Conservation (phyloP, 2,329 filamentous ascomycete genomes). For the Alternaria dauci region DNA sequence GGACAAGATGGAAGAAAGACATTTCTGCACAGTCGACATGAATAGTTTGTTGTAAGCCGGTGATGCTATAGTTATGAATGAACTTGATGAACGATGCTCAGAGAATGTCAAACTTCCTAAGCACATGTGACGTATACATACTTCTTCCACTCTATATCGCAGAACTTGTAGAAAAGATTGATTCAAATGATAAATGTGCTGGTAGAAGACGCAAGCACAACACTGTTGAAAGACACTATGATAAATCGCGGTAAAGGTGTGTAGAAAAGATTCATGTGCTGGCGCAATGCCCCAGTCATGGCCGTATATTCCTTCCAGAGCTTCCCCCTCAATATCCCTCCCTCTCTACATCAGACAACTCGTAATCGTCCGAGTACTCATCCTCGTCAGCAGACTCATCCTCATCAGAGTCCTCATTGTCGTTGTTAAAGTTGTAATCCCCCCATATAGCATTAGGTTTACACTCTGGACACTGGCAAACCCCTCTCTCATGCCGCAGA, state of each 20-base stretch:
- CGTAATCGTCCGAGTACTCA: too few species aligned
- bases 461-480: neutral
- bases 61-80: neutral
- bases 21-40: neutral
- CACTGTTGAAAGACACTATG: too few species aligned
- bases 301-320: neutral
- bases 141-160: neutral
- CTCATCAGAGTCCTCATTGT: neutral
- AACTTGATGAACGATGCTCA: neutral
- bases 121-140: neutral
- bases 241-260: too few species aligned
- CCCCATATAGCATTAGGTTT: too few species aligned
- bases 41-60: neutral
- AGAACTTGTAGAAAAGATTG: neutral
- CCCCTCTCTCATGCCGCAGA: neutral
- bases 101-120: neutral
- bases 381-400: neutral
- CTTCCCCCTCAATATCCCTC: neutral
- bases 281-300: neutral
- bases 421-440: too few species aligned
- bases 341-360: neutral
- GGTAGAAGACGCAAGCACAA: too few species aligned
- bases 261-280: neutral
- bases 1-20: neutral
- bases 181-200: too few species aligned